Evolutionary conservation across 2,329 filamentous ascomycete species (phyloP).

Genomic region (Ophiostoma novo-ulmi): DNA sequence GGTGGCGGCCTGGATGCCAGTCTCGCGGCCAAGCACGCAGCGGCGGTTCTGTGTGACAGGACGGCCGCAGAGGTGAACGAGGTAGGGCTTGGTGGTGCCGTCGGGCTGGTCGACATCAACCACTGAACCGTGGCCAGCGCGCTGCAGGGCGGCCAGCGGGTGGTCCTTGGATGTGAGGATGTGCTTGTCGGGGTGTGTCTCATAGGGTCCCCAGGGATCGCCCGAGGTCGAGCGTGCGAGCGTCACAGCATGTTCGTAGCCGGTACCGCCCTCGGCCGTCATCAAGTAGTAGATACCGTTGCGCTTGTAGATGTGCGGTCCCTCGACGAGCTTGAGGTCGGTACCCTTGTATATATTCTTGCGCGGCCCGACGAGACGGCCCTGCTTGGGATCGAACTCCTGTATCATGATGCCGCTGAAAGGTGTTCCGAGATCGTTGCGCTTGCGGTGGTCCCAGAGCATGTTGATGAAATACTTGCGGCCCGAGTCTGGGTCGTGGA

Average conservation of each 20-base stretch:
- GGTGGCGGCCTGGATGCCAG: constrained; percentile 53
- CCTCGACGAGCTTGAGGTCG: constrained; percentile 50
- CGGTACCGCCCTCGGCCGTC: constrained; percentile 57
- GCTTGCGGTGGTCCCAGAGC: constrained; percentile 50
- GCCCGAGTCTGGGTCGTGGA: constrained; percentile 51
- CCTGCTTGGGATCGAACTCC: constrained; percentile 48
- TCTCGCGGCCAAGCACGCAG: constrained; percentile 52
- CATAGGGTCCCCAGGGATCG: constrained; percentile 56
- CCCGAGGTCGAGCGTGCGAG: constrained; percentile 46
- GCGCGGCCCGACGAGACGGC: constrained; percentile 49
- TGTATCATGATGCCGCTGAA: constrained; percentile 57
- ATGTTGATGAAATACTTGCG: constrained; percentile 55
- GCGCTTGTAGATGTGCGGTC: constrained; percentile 54
- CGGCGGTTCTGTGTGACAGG: constrained; percentile 48
- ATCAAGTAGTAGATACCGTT: constrained; percentile 57
- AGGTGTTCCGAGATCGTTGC: constrained; percentile 34
- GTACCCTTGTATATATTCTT: constrained; percentile 54
- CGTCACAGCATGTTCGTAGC: constrained; percentile 55
- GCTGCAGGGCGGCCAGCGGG: constrained; percentile 46
- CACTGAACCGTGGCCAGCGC: constrained; percentile 50
- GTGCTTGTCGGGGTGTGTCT: constrained; percentile 53
- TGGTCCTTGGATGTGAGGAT: constrained; percentile 51
- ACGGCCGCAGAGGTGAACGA: constrained; percentile 50
- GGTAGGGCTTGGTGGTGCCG: constrained; percentile 42
- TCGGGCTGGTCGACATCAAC: constrained; percentile 40